These are phyloP conservation scores for Tulasnella calospora DNA, from an alignment of 768 basidiomycete species.

Conservation along the genomic window DNA sequence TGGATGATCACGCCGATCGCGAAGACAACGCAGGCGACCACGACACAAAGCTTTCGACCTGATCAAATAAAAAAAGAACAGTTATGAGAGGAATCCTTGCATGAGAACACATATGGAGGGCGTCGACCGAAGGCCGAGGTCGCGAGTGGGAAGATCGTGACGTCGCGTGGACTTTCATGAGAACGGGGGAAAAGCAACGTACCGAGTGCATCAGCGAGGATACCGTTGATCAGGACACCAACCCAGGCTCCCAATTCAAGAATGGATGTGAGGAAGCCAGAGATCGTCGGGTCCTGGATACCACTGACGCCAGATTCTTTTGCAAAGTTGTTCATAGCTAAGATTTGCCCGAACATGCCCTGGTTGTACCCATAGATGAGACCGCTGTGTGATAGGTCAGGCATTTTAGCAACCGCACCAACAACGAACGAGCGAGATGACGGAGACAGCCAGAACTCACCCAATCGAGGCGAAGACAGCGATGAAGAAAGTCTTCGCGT, in stretches of 20 bases:
- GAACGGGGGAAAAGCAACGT: constrained; percentile 22
- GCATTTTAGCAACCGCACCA: not conserved
- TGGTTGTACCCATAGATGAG: constrained; percentile 2
- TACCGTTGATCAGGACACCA: constrained; percentile 68
- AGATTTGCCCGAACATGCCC: not conserved
- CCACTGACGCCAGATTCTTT: not conserved
- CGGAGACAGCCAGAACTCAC: constrained; percentile 42
- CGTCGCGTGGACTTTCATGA: not conserved
- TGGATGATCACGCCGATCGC: constrained; percentile 72
- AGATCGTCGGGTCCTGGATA: constrained; percentile 34
- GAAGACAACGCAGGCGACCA: constrained; percentile 53
- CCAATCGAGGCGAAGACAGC: constrained; percentile 76
- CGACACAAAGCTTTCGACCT: not conserved
- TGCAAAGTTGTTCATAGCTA: not conserved
- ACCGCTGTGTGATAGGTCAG: not conserved
- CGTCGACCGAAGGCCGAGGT: not conserved
- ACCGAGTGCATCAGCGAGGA: constrained; percentile 63
- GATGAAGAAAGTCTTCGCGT: constrained; percentile 59
- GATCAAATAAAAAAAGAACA: not conserved
- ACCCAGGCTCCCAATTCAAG: constrained; percentile 53
- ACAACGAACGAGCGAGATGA: no score
- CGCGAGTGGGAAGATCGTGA: not conserved
- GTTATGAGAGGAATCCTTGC: no score
- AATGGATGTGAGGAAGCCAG: not conserved
- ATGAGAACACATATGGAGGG: no score